These are phyloP conservation scores for Mrakia gelida DNA, from an alignment of 768 basidiomycete genomes.

Conservation along the genomic window DNA sequence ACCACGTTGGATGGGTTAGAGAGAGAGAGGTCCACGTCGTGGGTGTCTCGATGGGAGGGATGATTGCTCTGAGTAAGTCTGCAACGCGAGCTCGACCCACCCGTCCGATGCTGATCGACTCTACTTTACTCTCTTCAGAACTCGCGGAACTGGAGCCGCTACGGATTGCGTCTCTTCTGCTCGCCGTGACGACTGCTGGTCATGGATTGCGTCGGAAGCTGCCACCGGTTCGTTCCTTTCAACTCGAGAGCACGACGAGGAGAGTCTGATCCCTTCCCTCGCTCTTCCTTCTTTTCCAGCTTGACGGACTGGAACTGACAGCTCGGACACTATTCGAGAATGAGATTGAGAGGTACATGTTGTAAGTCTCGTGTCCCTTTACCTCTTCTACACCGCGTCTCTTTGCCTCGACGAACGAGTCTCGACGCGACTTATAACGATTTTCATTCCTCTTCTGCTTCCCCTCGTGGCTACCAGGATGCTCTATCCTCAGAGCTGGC, in stretches of 20 bases:
- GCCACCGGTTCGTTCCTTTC: slow-evolving; percentile 47
- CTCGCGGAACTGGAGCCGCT: slow-evolving; percentile 62
- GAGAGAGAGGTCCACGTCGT: slow-evolving; percentile 59
- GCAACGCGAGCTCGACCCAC: not conserved
- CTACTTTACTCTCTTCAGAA: slow-evolving; percentile 45
- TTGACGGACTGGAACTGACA: slow-evolving; percentile 24
- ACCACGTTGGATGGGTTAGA: slow-evolving; percentile 67
- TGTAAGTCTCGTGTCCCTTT: not conserved
- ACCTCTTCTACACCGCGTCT: no score
- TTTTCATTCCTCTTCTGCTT: slow-evolving; percentile 47
- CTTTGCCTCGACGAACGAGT: slow-evolving; percentile 41
- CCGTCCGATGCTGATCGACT: not conserved
- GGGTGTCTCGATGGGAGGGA: slow-evolving; percentile 68
- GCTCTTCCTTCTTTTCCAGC: not conserved
- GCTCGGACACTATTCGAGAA: slow-evolving; percentile 27
- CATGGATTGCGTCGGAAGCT: slow-evolving; percentile 57
- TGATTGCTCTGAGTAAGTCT: slow-evolving; percentile 27
- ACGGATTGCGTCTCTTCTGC: slow-evolving; percentile 61
- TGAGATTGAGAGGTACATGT: slow-evolving; percentile 29
- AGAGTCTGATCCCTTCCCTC: slow-evolving; percentile 41
- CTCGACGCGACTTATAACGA: slow-evolving; percentile 45
- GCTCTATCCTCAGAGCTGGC: slow-evolving; percentile 61
- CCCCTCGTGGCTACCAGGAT: slow-evolving; percentile 54
- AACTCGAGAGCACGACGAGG: slow-evolving; percentile 35
- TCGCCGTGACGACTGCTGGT: slow-evolving; percentile 69